These are phyloP conservation scores for Xylaria venustula DNA, from an alignment of 495 filamentous ascomycete genomes.

Conservation along the genomic window DNA sequence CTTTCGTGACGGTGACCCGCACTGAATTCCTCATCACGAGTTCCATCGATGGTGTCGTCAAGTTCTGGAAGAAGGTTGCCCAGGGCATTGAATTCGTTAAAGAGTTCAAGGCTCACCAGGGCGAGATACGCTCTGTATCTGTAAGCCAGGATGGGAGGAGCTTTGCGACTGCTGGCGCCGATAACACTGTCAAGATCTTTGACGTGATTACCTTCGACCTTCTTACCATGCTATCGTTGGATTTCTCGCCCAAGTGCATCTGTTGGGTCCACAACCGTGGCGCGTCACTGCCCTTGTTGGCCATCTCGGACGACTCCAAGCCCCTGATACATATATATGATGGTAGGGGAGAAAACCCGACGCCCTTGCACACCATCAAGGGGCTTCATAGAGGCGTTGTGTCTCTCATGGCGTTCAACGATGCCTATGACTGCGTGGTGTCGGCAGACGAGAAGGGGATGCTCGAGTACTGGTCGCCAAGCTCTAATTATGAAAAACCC, in stretches of 20 bases:
- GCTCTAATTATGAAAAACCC: conserved; percentile 81
- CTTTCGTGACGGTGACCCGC: conserved; percentile 82
- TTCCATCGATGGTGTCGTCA: conserved; percentile 89
- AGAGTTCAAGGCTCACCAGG: conserved; percentile 87
- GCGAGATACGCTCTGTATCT: conserved; percentile 78
- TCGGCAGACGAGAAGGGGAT: conserved; percentile 89
- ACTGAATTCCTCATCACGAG: conserved; percentile 95
- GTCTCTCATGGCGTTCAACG: conserved; percentile 83
- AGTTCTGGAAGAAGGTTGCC: conserved; percentile 98
- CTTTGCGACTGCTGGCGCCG: conserved; percentile 84
- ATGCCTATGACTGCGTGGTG: conserved; percentile 82
- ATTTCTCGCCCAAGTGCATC: conserved; percentile 71
- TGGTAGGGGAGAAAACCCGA: conserved; percentile 75
- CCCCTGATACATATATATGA: conserved; percentile 79
- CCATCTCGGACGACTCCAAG: conserved; percentile 79
- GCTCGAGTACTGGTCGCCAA: conserved; percentile 94
- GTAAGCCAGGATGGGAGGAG: conserved; percentile 88
- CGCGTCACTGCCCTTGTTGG: conserved; percentile 80
- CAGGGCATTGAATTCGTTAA: conserved; percentile 96
- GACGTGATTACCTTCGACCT: conserved; percentile 95
- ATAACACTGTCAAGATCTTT: conserved; percentile 92
- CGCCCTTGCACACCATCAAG: conserved; percentile 70
- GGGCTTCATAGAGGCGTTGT: conserved; percentile 77
- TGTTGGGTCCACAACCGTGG: conserved; percentile 94
- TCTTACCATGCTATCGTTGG: conserved; percentile 72